phyloP scores from a whole-genome alignment of 169 alveolate species.

The Plasmodium fragile region DNA sequence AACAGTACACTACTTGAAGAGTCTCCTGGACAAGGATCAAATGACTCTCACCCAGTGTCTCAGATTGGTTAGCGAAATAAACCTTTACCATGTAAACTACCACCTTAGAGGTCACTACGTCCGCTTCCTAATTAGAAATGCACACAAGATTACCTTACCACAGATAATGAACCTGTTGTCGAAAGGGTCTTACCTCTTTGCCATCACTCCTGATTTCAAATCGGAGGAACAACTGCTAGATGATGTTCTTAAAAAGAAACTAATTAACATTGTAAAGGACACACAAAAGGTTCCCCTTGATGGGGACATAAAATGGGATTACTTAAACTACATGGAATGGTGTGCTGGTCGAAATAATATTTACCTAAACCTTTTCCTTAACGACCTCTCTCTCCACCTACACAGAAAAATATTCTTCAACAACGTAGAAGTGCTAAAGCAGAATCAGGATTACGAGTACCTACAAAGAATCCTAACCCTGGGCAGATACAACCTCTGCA shows the following conservation, averaged over 20 bases:
- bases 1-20: slow-evolving; percentile 4
- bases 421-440: background rate
- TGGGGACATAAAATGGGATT: slow-evolving; percentile 10
- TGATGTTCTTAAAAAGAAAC: background rate
- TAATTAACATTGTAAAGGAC: background rate
- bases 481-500: background rate
- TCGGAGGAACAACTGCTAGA: background rate
- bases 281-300: background rate
- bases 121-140: slow-evolving; percentile 12
- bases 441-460: background rate
- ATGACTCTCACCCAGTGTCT: background rate
- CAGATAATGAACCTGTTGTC: slow-evolving; percentile 8
- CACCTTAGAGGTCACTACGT: slow-evolving; percentile 6
- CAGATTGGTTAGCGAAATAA: slow-evolving; percentile 13
- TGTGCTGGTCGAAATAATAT: background rate
- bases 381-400: slow-evolving; percentile 1
- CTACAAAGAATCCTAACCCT: background rate
- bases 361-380: slow-evolving; percentile 13
- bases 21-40: background rate
- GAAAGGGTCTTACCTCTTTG: slow-evolving; percentile 17
- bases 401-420: slow-evolving; percentile 20
- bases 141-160: background rate
- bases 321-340: slow-evolving; percentile 1
- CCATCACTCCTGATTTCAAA: background rate
- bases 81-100: slow-evolving; percentile 11